A percentile compares a stretch with the other conserved stretches of the same genome.
Conservation (phyloP, 2,329 filamentous ascomycete species). For the Amauroascus niger region DNA sequence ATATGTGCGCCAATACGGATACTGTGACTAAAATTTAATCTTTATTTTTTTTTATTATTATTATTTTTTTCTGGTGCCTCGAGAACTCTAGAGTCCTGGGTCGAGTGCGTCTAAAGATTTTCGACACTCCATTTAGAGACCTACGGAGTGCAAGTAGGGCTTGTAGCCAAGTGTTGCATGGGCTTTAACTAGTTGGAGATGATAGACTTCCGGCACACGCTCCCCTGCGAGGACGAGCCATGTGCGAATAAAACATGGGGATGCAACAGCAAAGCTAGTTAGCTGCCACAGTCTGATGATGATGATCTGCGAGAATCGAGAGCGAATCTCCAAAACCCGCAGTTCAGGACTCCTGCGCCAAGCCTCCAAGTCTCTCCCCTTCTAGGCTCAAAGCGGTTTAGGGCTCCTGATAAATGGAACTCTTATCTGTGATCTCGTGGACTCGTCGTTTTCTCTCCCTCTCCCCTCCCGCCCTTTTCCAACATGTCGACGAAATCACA, state of each 20-base stretch:
- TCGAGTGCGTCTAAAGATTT: background rate
- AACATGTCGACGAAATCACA: background rate
- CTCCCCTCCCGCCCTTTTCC: slow-evolving; percentile 4
- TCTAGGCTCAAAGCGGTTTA: slow-evolving; percentile 5
- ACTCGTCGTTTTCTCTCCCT: slow-evolving; percentile 1
- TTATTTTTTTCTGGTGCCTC: too few species aligned
- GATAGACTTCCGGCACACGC: too few species aligned
- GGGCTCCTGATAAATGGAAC: slow-evolving; percentile 1
- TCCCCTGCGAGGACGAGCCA: background rate
- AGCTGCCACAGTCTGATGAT: too few species aligned
- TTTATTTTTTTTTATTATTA: too few species aligned
- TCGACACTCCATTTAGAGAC: too few species aligned
- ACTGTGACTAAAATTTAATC: too few species aligned
- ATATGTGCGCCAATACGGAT: too few species aligned
- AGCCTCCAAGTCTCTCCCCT: background rate
- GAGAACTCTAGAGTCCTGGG: too few species aligned
- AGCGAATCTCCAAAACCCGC: background rate
- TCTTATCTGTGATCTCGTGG: slow-evolving; percentile 9
- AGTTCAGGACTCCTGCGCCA: slow-evolving; percentile 5
- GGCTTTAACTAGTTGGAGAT: too few species aligned
- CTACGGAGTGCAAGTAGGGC: background rate
- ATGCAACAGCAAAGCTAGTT: too few species aligned
- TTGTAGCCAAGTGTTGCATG: background rate
- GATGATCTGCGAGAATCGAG: background rate
- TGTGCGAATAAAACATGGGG: too few species aligned